Conservation (phyloP, 1,284 basidiomycete genomes). For the Cystobasidium pallidum region DNA sequence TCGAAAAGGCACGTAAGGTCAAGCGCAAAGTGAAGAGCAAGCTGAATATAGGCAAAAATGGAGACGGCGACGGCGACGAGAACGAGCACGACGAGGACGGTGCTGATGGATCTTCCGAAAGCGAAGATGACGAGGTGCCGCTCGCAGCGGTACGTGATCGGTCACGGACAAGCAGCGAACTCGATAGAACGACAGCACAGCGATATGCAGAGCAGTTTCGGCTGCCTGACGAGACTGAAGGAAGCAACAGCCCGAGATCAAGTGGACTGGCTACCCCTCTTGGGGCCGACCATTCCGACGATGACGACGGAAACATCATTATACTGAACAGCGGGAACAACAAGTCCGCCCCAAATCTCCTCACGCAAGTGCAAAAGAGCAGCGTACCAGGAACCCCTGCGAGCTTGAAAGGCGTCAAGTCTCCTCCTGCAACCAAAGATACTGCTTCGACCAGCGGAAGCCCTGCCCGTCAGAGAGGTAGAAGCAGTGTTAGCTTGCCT, state of each 20-base stretch:
- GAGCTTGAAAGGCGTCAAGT: conserved; percentile 11
- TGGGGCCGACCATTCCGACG: conserved; percentile 11
- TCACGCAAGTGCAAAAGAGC: neutral
- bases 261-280: neutral
- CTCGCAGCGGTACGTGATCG: conserved; percentile 30
- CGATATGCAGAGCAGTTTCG: conserved; percentile 23
- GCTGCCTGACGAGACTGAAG: neutral
- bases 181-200: conserved; percentile 19
- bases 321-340: conserved; percentile 14
- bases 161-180: conserved; percentile 17
- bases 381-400: conserved; percentile 26
- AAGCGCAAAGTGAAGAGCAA: conserved; percentile 31
- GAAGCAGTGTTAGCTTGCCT: conserved; percentile 29
- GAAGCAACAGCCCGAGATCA: conserved; percentile 2
- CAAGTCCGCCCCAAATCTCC: conserved; percentile 4
- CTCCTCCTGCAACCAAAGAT: conserved; percentile 16
- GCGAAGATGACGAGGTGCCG: conserved; percentile 26
- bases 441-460: conserved; percentile 3
- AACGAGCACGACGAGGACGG: conserved; percentile 13
- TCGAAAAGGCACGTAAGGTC: conserved; percentile 26
- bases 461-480: neutral
- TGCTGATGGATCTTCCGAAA: neutral
- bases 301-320: conserved; percentile 30
- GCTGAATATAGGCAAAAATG: conserved; percentile 23
- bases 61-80: conserved; percentile 24